phyloP scores from a whole-genome alignment of 1,284 basidiomycete species.

The Irpex sp. region DNA sequence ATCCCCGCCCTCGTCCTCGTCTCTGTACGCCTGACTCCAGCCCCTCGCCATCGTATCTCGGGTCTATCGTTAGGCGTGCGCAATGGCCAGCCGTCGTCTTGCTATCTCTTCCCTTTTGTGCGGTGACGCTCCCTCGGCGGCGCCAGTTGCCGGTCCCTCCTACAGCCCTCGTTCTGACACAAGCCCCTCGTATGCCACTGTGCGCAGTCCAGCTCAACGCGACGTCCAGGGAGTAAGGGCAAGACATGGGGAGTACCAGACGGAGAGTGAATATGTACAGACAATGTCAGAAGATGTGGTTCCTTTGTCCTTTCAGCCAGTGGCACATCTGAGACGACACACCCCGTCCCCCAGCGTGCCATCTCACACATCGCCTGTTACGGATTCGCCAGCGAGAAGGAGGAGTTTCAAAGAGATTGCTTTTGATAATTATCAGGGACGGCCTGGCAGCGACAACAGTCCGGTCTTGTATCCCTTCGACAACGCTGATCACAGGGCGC shows the following conservation, averaged over 20 bases:
- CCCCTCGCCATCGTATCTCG: neutral
- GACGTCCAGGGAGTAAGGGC: neutral
- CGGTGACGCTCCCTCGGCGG: slow-evolving; percentile 37
- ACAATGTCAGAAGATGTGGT: slow-evolving; percentile 16
- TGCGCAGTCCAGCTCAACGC: neutral
- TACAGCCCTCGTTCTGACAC: slow-evolving; percentile 13
- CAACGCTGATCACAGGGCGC: slow-evolving; percentile 13
- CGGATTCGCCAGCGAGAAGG: neutral
- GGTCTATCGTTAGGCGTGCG: slow-evolving; percentile 1
- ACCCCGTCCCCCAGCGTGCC: slow-evolving; percentile 17
- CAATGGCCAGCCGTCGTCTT: slow-evolving; percentile 63
- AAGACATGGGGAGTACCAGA: slow-evolving; percentile 11
- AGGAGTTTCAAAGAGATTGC: slow-evolving; percentile 12
- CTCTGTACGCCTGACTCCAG: neutral
- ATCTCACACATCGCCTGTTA: neutral
- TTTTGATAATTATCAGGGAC: slow-evolving; percentile 6
- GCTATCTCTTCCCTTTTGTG: slow-evolving; percentile 72
- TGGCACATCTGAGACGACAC: slow-evolving; percentile 16
- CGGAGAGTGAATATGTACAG: slow-evolving; percentile 2
- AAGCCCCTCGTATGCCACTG: neutral
- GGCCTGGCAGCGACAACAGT: neutral
- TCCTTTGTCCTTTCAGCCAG: slow-evolving; percentile 21
- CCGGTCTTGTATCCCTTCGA: slow-evolving; percentile 5
- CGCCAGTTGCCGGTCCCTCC: slow-evolving; percentile 19
- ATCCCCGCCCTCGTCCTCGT: neutral